A percentile compares a stretch with the other conserved stretches of the same genome.
Conservation (phyloP, 192 early-diverging fungal species). For the Entomortierella lignicola region DNA sequence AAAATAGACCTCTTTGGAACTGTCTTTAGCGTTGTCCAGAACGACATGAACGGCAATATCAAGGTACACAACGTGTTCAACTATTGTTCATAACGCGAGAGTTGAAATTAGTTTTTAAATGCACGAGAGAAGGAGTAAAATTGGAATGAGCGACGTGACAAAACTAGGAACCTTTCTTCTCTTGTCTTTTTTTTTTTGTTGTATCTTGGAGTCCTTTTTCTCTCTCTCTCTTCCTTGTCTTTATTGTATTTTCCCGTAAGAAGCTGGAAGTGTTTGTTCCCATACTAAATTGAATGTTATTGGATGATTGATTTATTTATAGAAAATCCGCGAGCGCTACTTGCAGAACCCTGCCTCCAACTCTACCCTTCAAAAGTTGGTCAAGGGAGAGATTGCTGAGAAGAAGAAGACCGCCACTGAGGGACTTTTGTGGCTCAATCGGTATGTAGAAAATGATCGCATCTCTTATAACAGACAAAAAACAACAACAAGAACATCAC, state of each 20-base stretch:
- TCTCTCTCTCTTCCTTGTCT: too few relatives aligned
- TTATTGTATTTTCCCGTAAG: too few relatives aligned
- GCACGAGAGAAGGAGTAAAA: too few relatives aligned
- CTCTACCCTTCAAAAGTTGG: conserved; percentile 86
- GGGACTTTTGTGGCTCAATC: conserved; percentile 93
- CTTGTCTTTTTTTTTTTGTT: too few relatives aligned
- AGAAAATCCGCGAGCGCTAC: conserved; percentile 88
- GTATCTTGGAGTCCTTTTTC: too few relatives aligned
- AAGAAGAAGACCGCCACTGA: conserved; percentile 90
- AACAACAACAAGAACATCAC: too few relatives aligned
- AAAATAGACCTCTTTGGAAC: conserved; percentile 71
- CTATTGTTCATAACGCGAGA: too few relatives aligned
- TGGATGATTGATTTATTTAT: conserved; percentile 8
- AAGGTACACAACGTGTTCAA: conserved; percentile 59
- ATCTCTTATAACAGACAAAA: not conserved
- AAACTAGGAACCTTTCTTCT: too few relatives aligned
- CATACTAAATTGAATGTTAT: too few relatives aligned
- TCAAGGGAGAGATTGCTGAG: conserved; percentile 76
- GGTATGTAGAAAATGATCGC: conserved; percentile 59
- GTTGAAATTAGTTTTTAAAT: too few relatives aligned
- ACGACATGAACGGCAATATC: conserved; percentile 94
- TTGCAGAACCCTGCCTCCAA: conserved; percentile 71
- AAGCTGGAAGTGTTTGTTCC: too few relatives aligned
- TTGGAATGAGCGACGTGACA: not conserved
- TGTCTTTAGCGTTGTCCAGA: conserved; percentile 89